Conservation (phyloP, 345 rosid genomes). For the Draba incana region DNA sequence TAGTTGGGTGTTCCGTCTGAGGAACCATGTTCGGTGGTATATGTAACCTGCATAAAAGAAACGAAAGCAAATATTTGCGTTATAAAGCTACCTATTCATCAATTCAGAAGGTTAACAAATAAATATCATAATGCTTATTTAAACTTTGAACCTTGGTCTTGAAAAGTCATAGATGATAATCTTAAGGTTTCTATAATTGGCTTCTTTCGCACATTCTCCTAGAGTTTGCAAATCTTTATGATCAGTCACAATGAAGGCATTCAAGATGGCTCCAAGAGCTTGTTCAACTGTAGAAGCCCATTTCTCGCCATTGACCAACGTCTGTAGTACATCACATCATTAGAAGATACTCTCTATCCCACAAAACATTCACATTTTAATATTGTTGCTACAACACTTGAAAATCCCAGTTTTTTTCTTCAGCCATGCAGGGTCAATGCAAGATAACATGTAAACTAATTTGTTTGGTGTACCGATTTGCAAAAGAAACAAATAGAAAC, state of each 20-base stretch:
- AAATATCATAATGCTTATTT: conserved; percentile 10
- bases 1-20: conserved; percentile 79
- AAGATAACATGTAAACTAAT: conserved; percentile 15
- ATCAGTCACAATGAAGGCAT: conserved; percentile 91
- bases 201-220: conserved; percentile 74
- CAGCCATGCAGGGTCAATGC: conserved; percentile 10
- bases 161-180: conserved; percentile 85
- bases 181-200: conserved; percentile 63
- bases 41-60: conserved; percentile 56
- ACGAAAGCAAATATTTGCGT: conserved; percentile 32
- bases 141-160: conserved; percentile 67
- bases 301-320: conserved; percentile 64
- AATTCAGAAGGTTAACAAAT: conserved; percentile 1
- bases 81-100: conserved; percentile 11
- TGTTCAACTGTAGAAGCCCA: conserved; percentile 95
- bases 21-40: conserved; percentile 83
- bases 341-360: conserved; percentile 17
- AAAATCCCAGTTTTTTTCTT: conserved; percentile 15
- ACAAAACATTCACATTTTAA: conserved; percentile 6
- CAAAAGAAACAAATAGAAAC: conserved; percentile 40
- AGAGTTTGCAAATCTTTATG: conserved; percentile 73
- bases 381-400: not conserved
- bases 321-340: conserved; percentile 50
- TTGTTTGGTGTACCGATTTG: conserved; percentile 9
- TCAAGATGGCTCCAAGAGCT: conserved; percentile 81